Evolutionary conservation across 768 basidiomycete genomes (phyloP).

Genomic region (Russula abietina): DNA sequence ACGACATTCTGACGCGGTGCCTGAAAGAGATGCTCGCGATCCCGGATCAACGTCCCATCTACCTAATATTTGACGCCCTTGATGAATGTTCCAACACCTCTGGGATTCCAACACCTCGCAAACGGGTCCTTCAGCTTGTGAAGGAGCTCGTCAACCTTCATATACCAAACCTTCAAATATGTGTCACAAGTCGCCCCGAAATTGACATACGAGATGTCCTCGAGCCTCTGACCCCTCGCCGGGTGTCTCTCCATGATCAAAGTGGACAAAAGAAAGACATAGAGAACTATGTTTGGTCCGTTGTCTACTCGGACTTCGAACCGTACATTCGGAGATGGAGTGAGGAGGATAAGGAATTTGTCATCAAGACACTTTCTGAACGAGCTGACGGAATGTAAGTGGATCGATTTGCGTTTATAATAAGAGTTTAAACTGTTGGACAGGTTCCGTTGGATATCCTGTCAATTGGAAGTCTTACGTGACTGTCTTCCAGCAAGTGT

Average conservation of each 20-base stretch:
- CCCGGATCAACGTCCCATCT: neutral
- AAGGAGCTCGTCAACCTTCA: neutral
- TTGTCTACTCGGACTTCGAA: neutral
- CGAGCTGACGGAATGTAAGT: neutral
- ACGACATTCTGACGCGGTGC: neutral
- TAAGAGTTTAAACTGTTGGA: neutral
- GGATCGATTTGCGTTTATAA: neutral
- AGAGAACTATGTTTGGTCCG: neutral
- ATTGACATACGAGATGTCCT: neutral
- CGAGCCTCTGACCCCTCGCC: neutral
- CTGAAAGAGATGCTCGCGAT: neutral
- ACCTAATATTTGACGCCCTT: neutral
- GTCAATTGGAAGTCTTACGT: neutral
- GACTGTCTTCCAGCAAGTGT: neutral
- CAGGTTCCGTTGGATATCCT: neutral
- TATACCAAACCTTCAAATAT: neutral
- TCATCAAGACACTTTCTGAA: neutral
- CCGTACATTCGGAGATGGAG: neutral
- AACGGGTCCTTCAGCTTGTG: neutral
- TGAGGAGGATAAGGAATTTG: neutral
- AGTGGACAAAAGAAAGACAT: constrained; percentile 1
- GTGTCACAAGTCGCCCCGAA: constrained; percentile 1
- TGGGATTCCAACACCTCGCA: neutral
- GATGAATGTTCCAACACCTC: neutral
- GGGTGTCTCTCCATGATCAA: neutral